Percentiles rank a stretch among this genome's conserved stretches.
Evolutionary conservation across 2,329 filamentous ascomycete species (phyloP).

Genomic region (Zelopaecilomyces penicillatus): DNA sequence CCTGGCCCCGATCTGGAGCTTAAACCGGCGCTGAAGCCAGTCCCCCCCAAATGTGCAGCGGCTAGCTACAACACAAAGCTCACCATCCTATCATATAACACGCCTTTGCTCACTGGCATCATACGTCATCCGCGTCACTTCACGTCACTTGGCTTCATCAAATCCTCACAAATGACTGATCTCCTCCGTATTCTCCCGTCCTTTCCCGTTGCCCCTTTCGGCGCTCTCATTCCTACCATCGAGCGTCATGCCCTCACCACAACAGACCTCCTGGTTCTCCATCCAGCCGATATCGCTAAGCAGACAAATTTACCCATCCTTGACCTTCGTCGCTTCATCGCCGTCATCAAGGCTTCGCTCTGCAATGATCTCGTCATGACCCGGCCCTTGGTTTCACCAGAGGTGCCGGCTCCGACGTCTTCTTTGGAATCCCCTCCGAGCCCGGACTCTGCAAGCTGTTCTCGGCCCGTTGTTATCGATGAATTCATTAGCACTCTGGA

Average conservation of each 20-base stretch:
- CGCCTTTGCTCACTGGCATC: constrained; percentile 1
- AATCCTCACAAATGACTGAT: constrained; percentile 61
- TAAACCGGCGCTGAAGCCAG: no score
- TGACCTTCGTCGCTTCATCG: constrained; percentile 67
- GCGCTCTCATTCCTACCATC: constrained; percentile 68
- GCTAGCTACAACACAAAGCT: neutral
- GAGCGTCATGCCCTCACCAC: constrained; percentile 72
- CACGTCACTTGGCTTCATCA: neutral
- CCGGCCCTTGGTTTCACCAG: constrained; percentile 13
- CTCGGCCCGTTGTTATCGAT: neutral
- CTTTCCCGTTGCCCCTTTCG: constrained; percentile 64
- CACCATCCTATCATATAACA: constrained; percentile 8
- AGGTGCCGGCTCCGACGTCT: neutral
- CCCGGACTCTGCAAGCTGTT: neutral
- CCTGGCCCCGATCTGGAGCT: no score
- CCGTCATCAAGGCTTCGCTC: constrained; percentile 57
- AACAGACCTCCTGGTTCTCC: constrained; percentile 76
- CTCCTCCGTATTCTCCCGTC: constrained; percentile 72
- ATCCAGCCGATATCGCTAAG: constrained; percentile 74
- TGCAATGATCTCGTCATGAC: constrained; percentile 47
- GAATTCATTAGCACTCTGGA: constrained; percentile 75
- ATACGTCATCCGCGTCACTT: neutral
- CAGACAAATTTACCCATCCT: constrained; percentile 73
- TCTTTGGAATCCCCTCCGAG: neutral
- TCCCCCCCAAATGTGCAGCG: neutral